Conservation (phyloP, 1,139 yeast genomes). For the Nakaseomyces sp. region DNA sequence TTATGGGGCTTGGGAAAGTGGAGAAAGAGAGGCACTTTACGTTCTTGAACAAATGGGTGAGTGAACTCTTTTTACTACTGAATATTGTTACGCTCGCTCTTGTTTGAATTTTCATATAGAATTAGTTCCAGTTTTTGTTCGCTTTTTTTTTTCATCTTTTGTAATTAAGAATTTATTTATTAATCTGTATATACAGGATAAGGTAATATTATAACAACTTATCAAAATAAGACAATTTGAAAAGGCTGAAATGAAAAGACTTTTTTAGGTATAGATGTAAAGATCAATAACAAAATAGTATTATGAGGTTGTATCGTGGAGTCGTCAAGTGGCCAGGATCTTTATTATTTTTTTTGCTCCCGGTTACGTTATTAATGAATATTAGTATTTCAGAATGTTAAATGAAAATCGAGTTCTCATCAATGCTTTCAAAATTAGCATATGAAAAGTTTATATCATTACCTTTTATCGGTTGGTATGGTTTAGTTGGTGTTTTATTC, state of each 20-base stretch:
- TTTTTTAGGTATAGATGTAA: no score
- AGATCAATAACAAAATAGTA: neutral
- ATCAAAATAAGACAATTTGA: neutral
- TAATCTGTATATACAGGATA: neutral
- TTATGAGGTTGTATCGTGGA: neutral
- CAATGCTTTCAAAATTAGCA: neutral
- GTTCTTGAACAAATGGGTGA: constrained; percentile 14
- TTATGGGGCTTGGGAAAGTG: constrained; percentile 70
- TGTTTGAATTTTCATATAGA: no score
- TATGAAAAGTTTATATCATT: neutral
- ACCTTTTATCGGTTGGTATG: neutral
- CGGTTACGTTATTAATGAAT: neutral
- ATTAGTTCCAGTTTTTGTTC: no score
- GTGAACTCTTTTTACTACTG: neutral
- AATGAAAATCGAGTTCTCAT: constrained; percentile 1
- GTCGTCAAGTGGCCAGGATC: neutral
- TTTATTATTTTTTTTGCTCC: no score
- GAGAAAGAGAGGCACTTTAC: constrained; percentile 55
- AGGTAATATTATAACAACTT: neutral
- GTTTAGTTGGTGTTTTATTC: neutral
- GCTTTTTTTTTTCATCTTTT: no score
- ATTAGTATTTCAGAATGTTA: neutral
- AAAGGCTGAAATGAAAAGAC: no score
- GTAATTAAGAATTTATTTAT: neutral
- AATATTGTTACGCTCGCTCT: no score